Base-by-base conservation (phyloP, 306 rosid species). In the Sicyos baderoa region DNA sequence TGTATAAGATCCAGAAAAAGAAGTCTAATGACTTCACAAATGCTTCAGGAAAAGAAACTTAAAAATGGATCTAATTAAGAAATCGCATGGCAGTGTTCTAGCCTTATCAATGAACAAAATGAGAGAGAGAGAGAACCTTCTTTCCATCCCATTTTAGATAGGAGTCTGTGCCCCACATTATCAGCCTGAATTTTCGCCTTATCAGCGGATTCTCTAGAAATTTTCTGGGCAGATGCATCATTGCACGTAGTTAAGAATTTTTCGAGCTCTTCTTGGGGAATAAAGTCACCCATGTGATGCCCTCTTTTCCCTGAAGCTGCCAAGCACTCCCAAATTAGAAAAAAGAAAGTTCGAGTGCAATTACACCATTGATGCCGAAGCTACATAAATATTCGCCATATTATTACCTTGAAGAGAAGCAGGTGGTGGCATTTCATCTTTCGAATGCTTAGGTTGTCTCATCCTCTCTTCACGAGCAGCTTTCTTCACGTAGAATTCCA, bases 371-470 rank as follows among this genome's bases (percentile, higher is more conserved):
- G 47, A 22, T 13, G 55, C 42, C 40, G 14, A 23, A 15, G 18
- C 12, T 45, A 15, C 35, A 44, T 12, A 44, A 65, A 65, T 65
- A 13, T 44, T 65, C 14, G 37, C 47, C 18, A 35, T 6, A 22
- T 60, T 7, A 7, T 47, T 74, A 86, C 90, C 97, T 90, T 75
- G 99, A 79, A 90, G 99, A 80, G 96, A 94, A 56, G 97, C 84
- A 71, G 99, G 99, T 53, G 99, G 99, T 27, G 99, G 97, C 97
- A 94, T 94, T 83, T 94, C 99, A 78, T 94, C 99, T 84, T 94
- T 94, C 25, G 99, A 94, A 0, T 85, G 78, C 81, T 77, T 94
- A 62, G 99, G 99, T 74, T 82, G 96, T 78, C 77, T 90, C 77
- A 19, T 77, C 85, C 76, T 88, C 81, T 94, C 99, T 80, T 94